These are phyloP conservation scores for Flaveria ramosissima DNA, from an alignment of 129 eudicot species.

Conservation along the genomic window DNA sequence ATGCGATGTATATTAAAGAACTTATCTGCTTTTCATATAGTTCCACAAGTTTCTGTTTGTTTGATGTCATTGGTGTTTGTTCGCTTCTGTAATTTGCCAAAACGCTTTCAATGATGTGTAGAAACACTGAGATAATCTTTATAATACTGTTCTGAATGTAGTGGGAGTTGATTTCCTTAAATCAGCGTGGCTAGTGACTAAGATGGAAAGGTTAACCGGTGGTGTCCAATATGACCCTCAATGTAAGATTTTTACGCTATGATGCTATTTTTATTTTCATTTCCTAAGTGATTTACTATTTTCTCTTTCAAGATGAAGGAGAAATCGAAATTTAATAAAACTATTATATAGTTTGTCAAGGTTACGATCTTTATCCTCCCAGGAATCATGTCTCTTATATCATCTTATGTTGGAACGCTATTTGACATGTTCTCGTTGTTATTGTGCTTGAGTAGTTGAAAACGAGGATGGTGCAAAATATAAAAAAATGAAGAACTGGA, in stretches of 20 bases:
- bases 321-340: too few relatives aligned
- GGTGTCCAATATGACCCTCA: too few relatives aligned
- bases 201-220: too few relatives aligned
- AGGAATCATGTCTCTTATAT: too few relatives aligned
- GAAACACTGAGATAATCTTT: not conserved
- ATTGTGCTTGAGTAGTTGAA: constrained; percentile 59
- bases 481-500: constrained; percentile 77
- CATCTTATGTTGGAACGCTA: too few relatives aligned
- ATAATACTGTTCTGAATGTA: constrained; percentile 23
- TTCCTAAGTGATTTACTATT: too few relatives aligned
- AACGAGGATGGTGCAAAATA: constrained; percentile 47
- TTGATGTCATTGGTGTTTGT: constrained; percentile 12
- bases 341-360: too few relatives aligned
- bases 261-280: too few relatives aligned
- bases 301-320: too few relatives aligned
- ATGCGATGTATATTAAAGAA: not conserved
- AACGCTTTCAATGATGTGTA: not conserved
- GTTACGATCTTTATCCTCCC: too few relatives aligned
- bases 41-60: constrained; percentile 15
- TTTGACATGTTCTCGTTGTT: too few relatives aligned
- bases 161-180: constrained; percentile 74
- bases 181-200: constrained; percentile 85
- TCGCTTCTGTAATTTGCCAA: not conserved
- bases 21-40: constrained; percentile 7
- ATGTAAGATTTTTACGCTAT: too few relatives aligned